Conservation (phyloP, 768 basidiomycete genomes). For the Macrolepiota fuliginosa region DNA sequence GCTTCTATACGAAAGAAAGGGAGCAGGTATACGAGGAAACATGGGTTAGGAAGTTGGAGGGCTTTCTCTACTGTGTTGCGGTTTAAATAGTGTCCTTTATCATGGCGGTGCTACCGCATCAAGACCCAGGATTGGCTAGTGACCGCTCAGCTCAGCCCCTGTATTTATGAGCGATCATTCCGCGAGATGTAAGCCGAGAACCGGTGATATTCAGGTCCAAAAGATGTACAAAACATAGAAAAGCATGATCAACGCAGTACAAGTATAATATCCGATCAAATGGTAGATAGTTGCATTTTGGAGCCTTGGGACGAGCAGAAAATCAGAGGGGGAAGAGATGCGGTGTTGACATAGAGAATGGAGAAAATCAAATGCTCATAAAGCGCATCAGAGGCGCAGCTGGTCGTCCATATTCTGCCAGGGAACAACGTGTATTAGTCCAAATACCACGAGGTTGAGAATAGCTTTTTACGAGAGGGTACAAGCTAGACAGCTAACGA, state of each 20-base stretch:
- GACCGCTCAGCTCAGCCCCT: too few relatives aligned
- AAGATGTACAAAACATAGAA: neutral
- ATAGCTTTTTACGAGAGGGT: conserved; percentile 10
- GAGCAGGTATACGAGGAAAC: too few relatives aligned
- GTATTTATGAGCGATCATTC: too few relatives aligned
- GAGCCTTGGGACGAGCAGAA: neutral
- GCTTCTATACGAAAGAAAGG: neutral
- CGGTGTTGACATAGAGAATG: neutral
- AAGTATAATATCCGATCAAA: neutral
- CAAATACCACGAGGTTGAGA: neutral
- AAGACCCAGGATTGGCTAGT: too few relatives aligned
- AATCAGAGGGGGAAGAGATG: neutral
- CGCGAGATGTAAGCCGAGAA: neutral
- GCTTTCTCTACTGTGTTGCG: too few relatives aligned
- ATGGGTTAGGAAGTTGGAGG: too few relatives aligned
- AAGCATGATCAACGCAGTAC: neutral
- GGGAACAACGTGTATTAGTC: conserved; percentile 4
- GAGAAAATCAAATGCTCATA: neutral
- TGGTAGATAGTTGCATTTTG: neutral
- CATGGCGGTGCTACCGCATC: too few relatives aligned
- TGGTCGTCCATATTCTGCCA: neutral
- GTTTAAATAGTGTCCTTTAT: too few relatives aligned
- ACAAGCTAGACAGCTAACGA: conserved; percentile 12
- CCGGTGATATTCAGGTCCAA: neutral
- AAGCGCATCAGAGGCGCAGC: neutral